These are phyloP conservation scores for Shiraia bambusicola DNA, from an alignment of 2,329 filamentous ascomycete species.

Conservation along the genomic window DNA sequence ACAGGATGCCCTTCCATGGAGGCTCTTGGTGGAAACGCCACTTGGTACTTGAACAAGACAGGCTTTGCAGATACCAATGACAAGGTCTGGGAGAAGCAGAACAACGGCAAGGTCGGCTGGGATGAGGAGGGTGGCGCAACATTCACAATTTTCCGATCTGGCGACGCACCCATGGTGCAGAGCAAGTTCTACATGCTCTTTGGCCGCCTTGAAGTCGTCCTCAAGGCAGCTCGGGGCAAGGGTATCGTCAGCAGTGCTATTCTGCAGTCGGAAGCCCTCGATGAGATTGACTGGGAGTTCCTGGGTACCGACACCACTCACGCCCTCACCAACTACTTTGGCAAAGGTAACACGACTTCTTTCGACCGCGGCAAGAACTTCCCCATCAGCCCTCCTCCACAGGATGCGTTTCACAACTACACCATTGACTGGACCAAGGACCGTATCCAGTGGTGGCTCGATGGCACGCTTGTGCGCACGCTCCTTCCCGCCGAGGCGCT, in stretches of 20 bases:
- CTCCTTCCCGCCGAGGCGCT: slow-evolving; percentile 62
- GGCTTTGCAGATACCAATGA: slow-evolving; percentile 35
- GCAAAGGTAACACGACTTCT: slow-evolving; percentile 56
- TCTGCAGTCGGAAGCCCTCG: slow-evolving; percentile 53
- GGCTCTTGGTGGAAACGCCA: slow-evolving; percentile 64
- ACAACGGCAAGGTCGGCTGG: slow-evolving; percentile 66
- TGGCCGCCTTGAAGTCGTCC: slow-evolving; percentile 52
- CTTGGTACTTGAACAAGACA: slow-evolving; percentile 56
- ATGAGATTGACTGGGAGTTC: slow-evolving; percentile 58
- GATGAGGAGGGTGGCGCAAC: slow-evolving; percentile 62
- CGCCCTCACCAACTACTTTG: slow-evolving; percentile 57
- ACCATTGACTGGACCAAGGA: slow-evolving; percentile 67
- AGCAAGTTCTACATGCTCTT: slow-evolving; percentile 61
- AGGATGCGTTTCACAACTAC: slow-evolving; percentile 45
- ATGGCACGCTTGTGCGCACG: slow-evolving; percentile 63
- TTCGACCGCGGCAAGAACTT: slow-evolving; percentile 51
- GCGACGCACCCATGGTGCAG: slow-evolving; percentile 75
- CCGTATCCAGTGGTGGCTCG: slow-evolving; percentile 64
- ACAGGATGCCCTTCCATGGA: slow-evolving; percentile 68
- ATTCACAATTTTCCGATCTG: slow-evolving; percentile 69
- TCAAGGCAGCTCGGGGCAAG: slow-evolving; percentile 51
- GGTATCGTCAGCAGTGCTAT: slow-evolving; percentile 55
- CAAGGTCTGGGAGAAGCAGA: slow-evolving; percentile 63
- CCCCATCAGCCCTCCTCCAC: slow-evolving; percentile 29
- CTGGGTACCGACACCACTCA: slow-evolving; percentile 42